Base-by-base conservation (phyloP, 2,329 filamentous ascomycete species). In the Colletotrichum sojae region DNA sequence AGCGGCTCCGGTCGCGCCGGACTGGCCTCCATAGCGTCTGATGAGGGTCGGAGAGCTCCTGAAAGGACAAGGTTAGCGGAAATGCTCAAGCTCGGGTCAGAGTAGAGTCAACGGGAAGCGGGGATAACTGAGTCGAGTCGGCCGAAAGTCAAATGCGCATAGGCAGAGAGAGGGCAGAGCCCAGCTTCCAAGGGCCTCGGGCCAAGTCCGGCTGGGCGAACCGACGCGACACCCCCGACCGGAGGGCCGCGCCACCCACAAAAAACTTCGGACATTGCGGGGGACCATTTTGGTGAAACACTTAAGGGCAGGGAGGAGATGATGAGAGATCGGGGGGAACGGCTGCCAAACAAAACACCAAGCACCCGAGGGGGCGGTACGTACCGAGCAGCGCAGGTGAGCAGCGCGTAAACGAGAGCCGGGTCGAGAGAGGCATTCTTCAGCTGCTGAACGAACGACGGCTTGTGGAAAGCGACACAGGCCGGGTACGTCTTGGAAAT, bases 381-480 rank as follows among this genome's bases (percentile, higher is more conserved):
- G 78, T 86, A 89, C 87, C 88, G 81, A 71, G 88, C 85, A 68
- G 86, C 88, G 55, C 84, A 87, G 55, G 86, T 87, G 73, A 90
- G 79, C 40, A 90, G 83, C 15, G 87, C 88, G 71, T 89, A 88
- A 63, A 89, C 83, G 72, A 90, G 85, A 55, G 85, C 86, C 36
- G 84, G 80, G 67, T 90, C 88, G 40, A 90, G 82, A 2, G 83
- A 82, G 22, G 81, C 83, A 73, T 82, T 87, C 80, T 89, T 89
- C 58, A 90, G 82, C 75, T 89, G 88, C 78, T 88, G 86, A 40
- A 90, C 77, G 77, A 89, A 89, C 2, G 87, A 87, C 8, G 88
- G 87, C 79, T 89, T 89, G 80, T 90, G 88, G 76, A 90, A 90
- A 74, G 87, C 88, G 49, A 90, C 86, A 75, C 87, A 89, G 71